Conservation (phyloP, 1,284 basidiomycete species). For the Ganoderma multipileum region DNA sequence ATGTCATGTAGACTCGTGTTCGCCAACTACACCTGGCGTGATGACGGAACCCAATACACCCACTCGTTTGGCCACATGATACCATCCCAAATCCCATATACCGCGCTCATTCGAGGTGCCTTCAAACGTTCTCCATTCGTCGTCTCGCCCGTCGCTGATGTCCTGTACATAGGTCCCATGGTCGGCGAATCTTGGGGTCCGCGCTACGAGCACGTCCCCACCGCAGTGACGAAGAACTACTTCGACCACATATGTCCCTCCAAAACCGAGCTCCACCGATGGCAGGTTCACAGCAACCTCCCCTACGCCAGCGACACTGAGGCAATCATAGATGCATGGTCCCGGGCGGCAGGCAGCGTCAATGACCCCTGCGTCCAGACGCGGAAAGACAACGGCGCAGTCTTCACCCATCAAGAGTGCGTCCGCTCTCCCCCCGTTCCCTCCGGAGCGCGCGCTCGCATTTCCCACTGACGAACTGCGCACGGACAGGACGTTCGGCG, state of each 20-base stretch:
- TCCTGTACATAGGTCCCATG: constrained; percentile 44
- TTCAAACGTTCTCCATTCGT: not conserved
- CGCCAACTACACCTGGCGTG: constrained; percentile 70
- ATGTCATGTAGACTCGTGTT: constrained; percentile 48
- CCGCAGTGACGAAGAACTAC: constrained; percentile 47
- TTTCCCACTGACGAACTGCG: not conserved
- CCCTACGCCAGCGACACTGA: not conserved
- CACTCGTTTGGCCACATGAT: constrained; percentile 47
- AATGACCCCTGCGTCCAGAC: constrained; percentile 32
- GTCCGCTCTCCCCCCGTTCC: constrained; percentile 34
- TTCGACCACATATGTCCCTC: constrained; percentile 16
- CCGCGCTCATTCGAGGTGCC: constrained; percentile 60
- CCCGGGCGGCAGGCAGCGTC: not conserved
- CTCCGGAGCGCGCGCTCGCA: not conserved
- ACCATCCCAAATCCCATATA: constrained; percentile 64
- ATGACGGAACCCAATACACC: constrained; percentile 32
- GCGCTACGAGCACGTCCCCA: not conserved
- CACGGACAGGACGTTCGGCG: constrained; percentile 57
- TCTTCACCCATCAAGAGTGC: constrained; percentile 41
- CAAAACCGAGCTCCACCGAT: not conserved
- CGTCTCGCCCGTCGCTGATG: not conserved
- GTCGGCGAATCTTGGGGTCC: constrained; percentile 45
- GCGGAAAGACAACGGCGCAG: constrained; percentile 28
- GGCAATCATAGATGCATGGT: constrained; percentile 9
- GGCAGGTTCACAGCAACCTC: not conserved